Evolutionary conservation across 768 basidiomycete species (phyloP), one percentile per base, ranked within the genome.

Genomic region (Boletus tomentosulus): DNA sequence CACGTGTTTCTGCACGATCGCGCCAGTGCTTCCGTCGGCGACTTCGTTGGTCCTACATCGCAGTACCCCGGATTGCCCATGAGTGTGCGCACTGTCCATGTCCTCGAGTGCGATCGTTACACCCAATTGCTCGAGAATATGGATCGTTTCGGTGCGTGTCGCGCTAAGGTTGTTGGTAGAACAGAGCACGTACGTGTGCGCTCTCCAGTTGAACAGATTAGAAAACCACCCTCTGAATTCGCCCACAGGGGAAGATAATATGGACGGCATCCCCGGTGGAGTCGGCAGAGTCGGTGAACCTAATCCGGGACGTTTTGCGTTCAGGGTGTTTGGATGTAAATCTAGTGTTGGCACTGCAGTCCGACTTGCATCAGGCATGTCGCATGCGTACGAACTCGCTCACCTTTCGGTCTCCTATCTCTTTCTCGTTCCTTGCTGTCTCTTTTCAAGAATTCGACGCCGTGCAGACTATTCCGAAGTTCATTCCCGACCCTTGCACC

Each of bases 171-270:
- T 78, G 52, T 82, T 76, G 15, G 71, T 59, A 4, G 87, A 89
- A 65, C 84, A 86, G 28, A 83, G 69, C 55, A 72, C 67, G 64
- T 71, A 76, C 24, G 76, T 71, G 50, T 83, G 81, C 31, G 78
- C 76, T 65, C 89, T 93, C 89, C 92, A 97, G 69, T 85, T 89
- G 77, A 98, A 98, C 30, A 98, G 75, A 60, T 89, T 96, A 22
- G 92, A 90, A 72, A 98, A 95, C 95, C 95, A 97, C 33, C 87
- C 89, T 66, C 87, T 89, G 71, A 91, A 84, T 68, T 91, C 89
- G 53, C 86, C 86, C 13, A 88, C 86, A 10, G 83, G 85, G n/a
- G 87, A 87, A 15, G 87, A 83, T 7, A 81, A 74, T 41, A 83
- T 67, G 46, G 68, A 73, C 24, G 55, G 66, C 55, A 65, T 67